Base-by-base conservation (phyloP, 108 stramenopile species). In the Stephanodiscus minutulus region DNA sequence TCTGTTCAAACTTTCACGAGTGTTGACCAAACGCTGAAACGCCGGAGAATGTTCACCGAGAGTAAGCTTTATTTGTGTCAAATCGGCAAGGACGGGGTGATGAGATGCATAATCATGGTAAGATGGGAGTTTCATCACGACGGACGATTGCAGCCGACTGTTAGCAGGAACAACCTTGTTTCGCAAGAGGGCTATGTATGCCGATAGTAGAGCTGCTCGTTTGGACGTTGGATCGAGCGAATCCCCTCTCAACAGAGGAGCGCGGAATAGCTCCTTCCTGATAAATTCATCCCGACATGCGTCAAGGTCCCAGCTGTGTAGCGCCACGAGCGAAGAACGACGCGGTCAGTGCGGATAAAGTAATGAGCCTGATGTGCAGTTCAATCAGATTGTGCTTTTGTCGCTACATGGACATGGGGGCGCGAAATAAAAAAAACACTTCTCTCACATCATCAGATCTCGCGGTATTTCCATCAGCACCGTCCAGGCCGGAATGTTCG, bases 61-160 rank as follows among this genome's bases (percentile, higher is more conserved):
- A 36, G 33, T n/a, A 35, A 17, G 7, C 35, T 66, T 28, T 22
- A 66, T 50, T 21, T 66, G 13, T 48, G 36, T 35, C 10, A 66
- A 35, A 46, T 35, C 31, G 35, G 64, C 49, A 52, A 66, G 64
- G 64, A 66, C 64, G 47, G 64, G 64, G 24, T 53, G 52, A 27
- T 24, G 12, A 1, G 52, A 53, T 9, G 52, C 52, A 25, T 53
- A 53, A 7, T 53, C 52, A 24, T 53, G 25, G 25, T 53, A 53
- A 27, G 52, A 25, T 53, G 52, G 52, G 22, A 53, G 11, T 27
- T 22, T 22, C 52, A 27, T 25, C 22, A 53, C 52, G 25, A 53
- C 52, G 24, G 52, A 53, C 10, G 20, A 53, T 27, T 53, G 52
- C 52, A 53, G 25, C 25, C 25, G 25, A 24, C 25, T 53, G 11